Percentiles rank a stretch among this genome's conserved stretches.
Conservation (phyloP, 2,329 filamentous ascomycete species). For the Dothideomycetes sp. region DNA sequence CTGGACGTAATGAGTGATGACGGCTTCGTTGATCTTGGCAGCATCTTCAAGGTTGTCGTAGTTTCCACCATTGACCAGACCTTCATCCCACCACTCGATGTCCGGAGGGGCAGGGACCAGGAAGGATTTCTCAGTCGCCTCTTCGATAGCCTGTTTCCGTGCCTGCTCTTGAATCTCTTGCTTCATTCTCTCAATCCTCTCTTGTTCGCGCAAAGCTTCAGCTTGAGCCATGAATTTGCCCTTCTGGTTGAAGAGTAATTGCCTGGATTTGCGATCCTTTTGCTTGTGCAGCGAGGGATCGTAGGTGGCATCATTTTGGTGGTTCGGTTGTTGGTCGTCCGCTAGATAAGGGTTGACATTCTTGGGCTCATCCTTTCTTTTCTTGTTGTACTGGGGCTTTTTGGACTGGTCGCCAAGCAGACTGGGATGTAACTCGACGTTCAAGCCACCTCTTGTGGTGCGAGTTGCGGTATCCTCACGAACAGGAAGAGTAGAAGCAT, state of each 20-base stretch:
- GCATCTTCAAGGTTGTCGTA: constrained; percentile 66
- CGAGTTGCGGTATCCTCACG: constrained; percentile 38
- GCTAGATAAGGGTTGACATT: constrained; percentile 31
- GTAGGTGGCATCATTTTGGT: constrained; percentile 71
- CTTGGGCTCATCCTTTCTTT: constrained; percentile 37
- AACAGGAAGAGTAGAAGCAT: constrained; percentile 29
- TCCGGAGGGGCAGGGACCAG: constrained; percentile 74
- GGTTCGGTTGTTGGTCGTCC: constrained; percentile 32
- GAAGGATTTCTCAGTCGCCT: constrained; percentile 87
- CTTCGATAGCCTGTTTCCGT: constrained; percentile 85
- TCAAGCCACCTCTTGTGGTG: constrained; percentile 56
- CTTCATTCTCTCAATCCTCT: constrained; percentile 87
- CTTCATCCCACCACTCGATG: constrained; percentile 98
- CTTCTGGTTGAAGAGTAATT: constrained; percentile 84
- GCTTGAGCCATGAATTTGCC: constrained; percentile 96
- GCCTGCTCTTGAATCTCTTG: constrained; percentile 81
- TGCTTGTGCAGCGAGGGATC: constrained; percentile 59
- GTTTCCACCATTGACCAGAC: constrained; percentile 58
- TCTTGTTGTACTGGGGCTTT: constrained; percentile 30
- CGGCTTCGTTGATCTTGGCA: constrained; percentile 28
- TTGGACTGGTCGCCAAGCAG: constrained; percentile 43
- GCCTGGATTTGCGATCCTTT: constrained; percentile 57
- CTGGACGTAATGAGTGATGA: constrained; percentile 85
- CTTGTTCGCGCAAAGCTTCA: constrained; percentile 78
- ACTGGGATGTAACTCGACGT: constrained; percentile 69